phyloP scores from a whole-genome alignment of 2,329 filamentous ascomycete species.

The Lasiodiplodia hormozganensis region DNA sequence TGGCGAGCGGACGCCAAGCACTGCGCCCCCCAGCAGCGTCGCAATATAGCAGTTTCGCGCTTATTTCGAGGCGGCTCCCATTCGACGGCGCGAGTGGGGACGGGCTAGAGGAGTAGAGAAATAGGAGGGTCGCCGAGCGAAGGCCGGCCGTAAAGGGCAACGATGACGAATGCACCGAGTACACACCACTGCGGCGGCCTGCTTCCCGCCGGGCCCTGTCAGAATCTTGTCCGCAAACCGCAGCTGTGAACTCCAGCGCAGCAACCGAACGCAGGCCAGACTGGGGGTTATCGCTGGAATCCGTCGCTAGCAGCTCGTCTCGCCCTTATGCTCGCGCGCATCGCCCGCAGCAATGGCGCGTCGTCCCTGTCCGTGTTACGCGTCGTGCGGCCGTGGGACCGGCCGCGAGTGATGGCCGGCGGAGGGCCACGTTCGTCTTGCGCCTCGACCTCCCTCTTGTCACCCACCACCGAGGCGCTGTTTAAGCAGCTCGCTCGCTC shows the following conservation, averaged over 20 bases:
- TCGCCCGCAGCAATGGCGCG: constrained; percentile 25
- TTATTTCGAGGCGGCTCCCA: constrained; percentile 2
- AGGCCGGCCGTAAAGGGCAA: neutral
- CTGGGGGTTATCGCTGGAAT: neutral
- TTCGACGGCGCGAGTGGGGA: constrained; percentile 15
- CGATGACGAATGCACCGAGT: constrained; percentile 19
- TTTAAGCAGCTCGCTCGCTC: constrained; percentile 11
- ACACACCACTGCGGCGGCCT: constrained; percentile 16
- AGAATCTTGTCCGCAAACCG: constrained; percentile 2
- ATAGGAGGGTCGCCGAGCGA: constrained; percentile 13
- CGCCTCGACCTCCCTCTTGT: constrained; percentile 20
- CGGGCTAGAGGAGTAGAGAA: neutral
- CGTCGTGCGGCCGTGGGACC: constrained; percentile 25
- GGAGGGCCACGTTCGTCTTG: constrained; percentile 27
- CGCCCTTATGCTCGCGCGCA: constrained; percentile 29
- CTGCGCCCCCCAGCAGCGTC: constrained; percentile 14
- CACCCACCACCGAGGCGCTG: neutral
- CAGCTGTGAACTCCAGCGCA: neutral
- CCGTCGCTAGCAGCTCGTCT: constrained; percentile 1
- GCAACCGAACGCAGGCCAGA: constrained; percentile 15
- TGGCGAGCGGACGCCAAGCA: constrained; percentile 12
- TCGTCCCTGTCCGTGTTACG: constrained; percentile 29
- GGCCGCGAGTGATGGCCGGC: constrained; percentile 27
- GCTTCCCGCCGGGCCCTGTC: constrained; percentile 10
- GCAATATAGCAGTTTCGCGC: constrained; percentile 25